These are phyloP conservation scores for Cucumis cinereus DNA, from an alignment of 306 rosid species.

Conservation along the genomic window DNA sequence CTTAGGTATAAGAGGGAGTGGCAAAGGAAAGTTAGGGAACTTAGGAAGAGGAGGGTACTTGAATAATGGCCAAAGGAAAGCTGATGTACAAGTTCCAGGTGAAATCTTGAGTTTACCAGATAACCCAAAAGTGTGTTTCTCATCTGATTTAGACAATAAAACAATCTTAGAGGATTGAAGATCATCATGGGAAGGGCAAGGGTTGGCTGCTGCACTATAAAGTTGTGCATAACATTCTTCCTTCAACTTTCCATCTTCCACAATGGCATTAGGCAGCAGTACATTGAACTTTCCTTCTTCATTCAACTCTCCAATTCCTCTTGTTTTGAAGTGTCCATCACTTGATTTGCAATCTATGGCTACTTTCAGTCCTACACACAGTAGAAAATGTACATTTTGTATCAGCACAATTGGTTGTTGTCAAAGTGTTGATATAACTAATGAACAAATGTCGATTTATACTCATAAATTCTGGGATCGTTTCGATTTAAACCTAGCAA, in stretches of 20 bases:
- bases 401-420: background rate
- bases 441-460: too few relatives aligned
- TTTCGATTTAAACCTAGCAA: too few relatives aligned
- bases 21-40: slow-evolving; percentile 10
- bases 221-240: slow-evolving; percentile 84
- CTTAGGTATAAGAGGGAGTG: background rate
- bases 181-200: slow-evolving; percentile 61
- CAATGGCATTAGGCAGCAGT: slow-evolving; percentile 41
- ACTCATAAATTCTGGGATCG: too few relatives aligned
- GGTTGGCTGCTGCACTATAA: slow-evolving; percentile 48
- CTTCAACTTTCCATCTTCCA: slow-evolving; percentile 33
- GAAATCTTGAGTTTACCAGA: slow-evolving; percentile 57
- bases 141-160: slow-evolving; percentile 24
- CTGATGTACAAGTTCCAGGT: slow-evolving; percentile 53
- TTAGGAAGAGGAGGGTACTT: slow-evolving; percentile 32
- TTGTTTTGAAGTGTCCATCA: slow-evolving; percentile 50
- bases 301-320: slow-evolving; percentile 49
- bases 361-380: slow-evolving; percentile 42
- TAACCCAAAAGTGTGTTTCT: slow-evolving; percentile 37
- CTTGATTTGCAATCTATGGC: slow-evolving; percentile 55
- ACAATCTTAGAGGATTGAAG: slow-evolving; percentile 37
- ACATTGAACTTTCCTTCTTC: slow-evolving; percentile 61
- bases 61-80: slow-evolving; percentile 40
- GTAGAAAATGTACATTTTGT: background rate
- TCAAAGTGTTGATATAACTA: too few relatives aligned